Percentiles rank a stretch among this genome's conserved stretches.
Conservation (phyloP, 257 asterid species). For the Gentiana dahurica region DNA sequence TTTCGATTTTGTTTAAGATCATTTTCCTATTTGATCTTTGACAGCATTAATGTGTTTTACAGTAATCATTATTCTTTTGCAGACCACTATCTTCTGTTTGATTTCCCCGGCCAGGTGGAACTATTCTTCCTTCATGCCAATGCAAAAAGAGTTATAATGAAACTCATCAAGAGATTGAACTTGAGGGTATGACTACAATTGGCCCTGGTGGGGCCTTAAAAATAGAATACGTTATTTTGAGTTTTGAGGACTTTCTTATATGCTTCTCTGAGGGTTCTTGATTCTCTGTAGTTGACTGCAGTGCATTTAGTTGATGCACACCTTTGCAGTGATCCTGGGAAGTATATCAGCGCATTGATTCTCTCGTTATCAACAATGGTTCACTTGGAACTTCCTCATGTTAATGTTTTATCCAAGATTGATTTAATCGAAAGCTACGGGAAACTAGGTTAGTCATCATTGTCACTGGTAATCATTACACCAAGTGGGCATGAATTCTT, state of each 20-base stretch:
- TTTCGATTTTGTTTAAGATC: too few species aligned
- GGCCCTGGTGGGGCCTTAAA: constrained; percentile 5
- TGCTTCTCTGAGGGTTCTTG: constrained; percentile 7
- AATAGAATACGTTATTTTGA: background rate
- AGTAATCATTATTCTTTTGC: constrained; percentile 20
- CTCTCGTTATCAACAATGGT: constrained; percentile 91
- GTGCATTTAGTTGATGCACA: constrained; percentile 96
- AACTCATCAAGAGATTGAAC: constrained; percentile 72
- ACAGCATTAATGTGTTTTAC: too few species aligned
- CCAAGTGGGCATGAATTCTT: constrained; percentile 8
- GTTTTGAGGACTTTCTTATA: background rate
- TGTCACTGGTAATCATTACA: constrained; percentile 2
- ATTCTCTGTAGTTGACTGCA: constrained; percentile 66
- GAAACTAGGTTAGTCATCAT: constrained; percentile 50
- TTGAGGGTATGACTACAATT: constrained; percentile 50
- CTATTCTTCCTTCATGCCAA: constrained; percentile 84
- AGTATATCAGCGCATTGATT: constrained; percentile 83
- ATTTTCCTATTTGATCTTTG: too few species aligned
- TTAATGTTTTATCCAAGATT: constrained; percentile 90
- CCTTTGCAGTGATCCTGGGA: constrained; percentile 97
- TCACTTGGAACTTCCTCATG: constrained; percentile 92
- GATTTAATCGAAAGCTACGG: constrained; percentile 94
- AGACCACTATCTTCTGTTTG: constrained; percentile 94
- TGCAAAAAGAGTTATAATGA: constrained; percentile 72
- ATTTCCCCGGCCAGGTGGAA: constrained; percentile 98